Evolutionary conservation across 768 basidiomycete species (phyloP).

Genomic region (Leccinum longicurvipes): DNA sequence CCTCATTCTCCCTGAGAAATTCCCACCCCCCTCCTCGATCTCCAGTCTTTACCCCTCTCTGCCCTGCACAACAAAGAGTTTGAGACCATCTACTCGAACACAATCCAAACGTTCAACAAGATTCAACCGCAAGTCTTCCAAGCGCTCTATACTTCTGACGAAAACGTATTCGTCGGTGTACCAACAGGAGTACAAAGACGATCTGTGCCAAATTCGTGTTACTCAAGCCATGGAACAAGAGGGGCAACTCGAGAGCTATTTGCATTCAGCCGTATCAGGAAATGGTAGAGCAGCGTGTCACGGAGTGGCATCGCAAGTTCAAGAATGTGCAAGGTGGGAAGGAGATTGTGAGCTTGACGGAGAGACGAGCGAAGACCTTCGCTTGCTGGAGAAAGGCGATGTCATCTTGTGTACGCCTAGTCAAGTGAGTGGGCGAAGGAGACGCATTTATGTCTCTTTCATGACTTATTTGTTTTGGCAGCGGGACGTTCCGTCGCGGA

Average conservation of each 20-base stretch:
- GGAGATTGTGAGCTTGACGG: slow-evolving; percentile 93
- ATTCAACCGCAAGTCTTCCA: slow-evolving; percentile 99
- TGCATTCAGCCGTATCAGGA: slow-evolving; percentile 97
- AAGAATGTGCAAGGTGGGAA: slow-evolving; percentile 82
- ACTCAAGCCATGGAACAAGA: slow-evolving; percentile 88
- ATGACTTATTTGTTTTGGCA: slow-evolving; percentile 29
- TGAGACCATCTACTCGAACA: slow-evolving; percentile 78
- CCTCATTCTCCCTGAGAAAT: slow-evolving; percentile 94
- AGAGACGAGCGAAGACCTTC: slow-evolving; percentile 88
- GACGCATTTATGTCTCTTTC: background rate
- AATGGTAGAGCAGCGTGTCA: slow-evolving; percentile 89
- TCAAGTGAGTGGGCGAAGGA: slow-evolving; percentile 53
- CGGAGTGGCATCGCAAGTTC: slow-evolving; percentile 89
- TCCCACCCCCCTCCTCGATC: slow-evolving; percentile 91
- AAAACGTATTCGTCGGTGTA: slow-evolving; percentile 95
- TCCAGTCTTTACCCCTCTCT: slow-evolving; percentile 84
- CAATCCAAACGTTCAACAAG: slow-evolving; percentile 91
- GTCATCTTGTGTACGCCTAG: slow-evolving; percentile 91
- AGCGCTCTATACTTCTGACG: slow-evolving; percentile 92
- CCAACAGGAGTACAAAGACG: slow-evolving; percentile 96
- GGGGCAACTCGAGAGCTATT: slow-evolving; percentile 77
- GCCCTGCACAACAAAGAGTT: slow-evolving; percentile 93
- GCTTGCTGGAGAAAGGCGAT: slow-evolving; percentile 86
- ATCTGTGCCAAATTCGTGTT: slow-evolving; percentile 97
- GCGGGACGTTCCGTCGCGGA: slow-evolving; percentile 93